Percentiles rank a stretch among this genome's conserved stretches.
Conservation (phyloP, 768 basidiomycete genomes). For the Lactifluus echinatus region DNA sequence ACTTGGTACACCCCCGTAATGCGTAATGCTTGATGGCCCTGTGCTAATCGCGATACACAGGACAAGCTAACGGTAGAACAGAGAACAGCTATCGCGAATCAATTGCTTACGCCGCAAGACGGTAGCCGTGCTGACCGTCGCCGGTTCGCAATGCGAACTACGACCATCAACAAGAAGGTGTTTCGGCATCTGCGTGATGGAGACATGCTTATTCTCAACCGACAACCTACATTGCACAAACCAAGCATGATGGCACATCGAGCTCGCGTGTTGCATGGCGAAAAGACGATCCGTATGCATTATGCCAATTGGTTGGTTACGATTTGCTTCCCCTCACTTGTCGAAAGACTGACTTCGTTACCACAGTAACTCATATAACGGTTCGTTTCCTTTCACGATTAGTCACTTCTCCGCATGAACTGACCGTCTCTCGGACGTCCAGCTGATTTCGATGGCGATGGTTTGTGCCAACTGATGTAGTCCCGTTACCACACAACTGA, state of each 20-base stretch:
- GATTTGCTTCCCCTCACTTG: background rate
- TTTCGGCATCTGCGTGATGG: constrained; percentile 92
- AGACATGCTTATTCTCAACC: constrained; percentile 90
- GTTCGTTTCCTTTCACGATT: constrained; percentile 33
- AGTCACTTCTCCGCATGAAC: constrained; percentile 4
- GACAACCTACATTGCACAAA: constrained; percentile 97
- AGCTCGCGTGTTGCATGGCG: constrained; percentile 84
- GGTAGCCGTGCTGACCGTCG: constrained; percentile 43
- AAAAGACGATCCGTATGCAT: constrained; percentile 99
- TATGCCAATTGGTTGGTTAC: constrained; percentile 90
- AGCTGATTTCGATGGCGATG: constrained; percentile 94
- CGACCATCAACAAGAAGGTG: constrained; percentile 91
- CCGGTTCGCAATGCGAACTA: constrained; percentile 67
- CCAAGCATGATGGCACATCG: constrained; percentile 99
- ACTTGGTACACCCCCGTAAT: constrained; percentile 60
- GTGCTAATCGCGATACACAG: constrained; percentile 31
- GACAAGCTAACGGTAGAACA: constrained; percentile 83
- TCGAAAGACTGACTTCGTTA: constrained; percentile 19
- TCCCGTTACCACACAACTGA: constrained; percentile 11
- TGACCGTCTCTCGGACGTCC: constrained; percentile 10
- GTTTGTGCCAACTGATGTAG: constrained; percentile 31
- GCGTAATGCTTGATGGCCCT: background rate
- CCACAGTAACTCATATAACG: constrained; percentile 91
- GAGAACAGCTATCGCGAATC: constrained; percentile 91
- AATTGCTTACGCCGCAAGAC: constrained; percentile 86